These are phyloP conservation scores for Globisporangium megalacanthum DNA, from an alignment of 352 stramenopile genomes.

Conservation along the genomic window DNA sequence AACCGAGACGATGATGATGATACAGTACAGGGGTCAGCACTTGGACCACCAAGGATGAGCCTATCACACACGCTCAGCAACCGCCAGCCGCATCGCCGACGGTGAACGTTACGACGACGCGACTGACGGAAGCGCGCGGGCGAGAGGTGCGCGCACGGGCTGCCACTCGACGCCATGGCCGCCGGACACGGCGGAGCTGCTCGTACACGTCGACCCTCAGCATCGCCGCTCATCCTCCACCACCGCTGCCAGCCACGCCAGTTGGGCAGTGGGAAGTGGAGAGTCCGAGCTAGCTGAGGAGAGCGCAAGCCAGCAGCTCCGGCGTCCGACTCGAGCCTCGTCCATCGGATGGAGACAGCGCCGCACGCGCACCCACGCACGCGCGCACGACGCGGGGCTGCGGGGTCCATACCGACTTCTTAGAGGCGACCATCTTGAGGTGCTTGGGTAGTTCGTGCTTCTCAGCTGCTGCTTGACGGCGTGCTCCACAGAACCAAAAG, in stretches of 20 bases:
- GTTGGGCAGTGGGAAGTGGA: no score
- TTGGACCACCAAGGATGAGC: conserved; percentile 7
- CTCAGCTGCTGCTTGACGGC: conserved; percentile 33
- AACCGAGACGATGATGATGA: conserved; percentile 5
- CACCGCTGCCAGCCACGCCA: no score
- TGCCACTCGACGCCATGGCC: background rate
- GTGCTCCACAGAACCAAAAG: conserved; percentile 62
- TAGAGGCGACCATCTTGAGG: conserved; percentile 81
- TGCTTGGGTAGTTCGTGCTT: conserved; percentile 62
- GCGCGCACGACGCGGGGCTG: conserved; percentile 15
- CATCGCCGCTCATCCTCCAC: background rate
- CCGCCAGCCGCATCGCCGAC: no score
- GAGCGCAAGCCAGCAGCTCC: conserved; percentile 1
- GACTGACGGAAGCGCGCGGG: no score
- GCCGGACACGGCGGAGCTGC: background rate
- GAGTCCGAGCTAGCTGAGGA: background rate
- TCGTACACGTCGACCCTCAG: background rate
- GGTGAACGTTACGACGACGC: no score
- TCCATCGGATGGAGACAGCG: conserved; percentile 49
- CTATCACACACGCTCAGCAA: conserved; percentile 10
- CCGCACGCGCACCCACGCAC: conserved; percentile 9
- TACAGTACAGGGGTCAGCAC: conserved; percentile 13
- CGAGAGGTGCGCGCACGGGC: no score
- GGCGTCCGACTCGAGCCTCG: conserved; percentile 22
- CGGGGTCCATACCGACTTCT: conserved; percentile 84